Conservation (phyloP, 495 filamentous ascomycete species). For the Copromyces sp. region DNA sequence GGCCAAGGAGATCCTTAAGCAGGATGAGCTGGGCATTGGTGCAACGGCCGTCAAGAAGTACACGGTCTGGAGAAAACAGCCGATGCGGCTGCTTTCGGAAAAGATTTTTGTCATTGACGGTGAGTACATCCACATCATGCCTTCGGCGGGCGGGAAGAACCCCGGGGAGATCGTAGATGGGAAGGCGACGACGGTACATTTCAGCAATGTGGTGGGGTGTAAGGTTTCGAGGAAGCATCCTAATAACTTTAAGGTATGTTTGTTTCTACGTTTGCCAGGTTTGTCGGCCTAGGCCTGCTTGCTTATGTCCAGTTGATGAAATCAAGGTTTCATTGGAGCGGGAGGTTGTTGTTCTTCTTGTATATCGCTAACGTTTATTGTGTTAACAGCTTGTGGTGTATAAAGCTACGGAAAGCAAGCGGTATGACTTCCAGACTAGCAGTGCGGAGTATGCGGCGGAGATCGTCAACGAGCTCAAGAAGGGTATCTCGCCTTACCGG, state of each 20-base stretch:
- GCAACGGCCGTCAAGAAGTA: constrained; percentile 67
- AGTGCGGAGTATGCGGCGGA: constrained; percentile 71
- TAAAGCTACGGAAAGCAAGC: constrained; percentile 76
- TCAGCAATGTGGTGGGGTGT: constrained; percentile 84
- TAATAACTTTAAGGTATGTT: constrained; percentile 70
- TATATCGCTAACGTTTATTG: neutral
- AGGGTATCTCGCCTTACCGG: constrained; percentile 49
- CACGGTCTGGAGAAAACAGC: constrained; percentile 83
- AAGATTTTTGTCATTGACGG: constrained; percentile 83
- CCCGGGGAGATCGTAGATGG: constrained; percentile 36
- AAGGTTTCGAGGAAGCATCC: constrained; percentile 88
- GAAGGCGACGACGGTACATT: constrained; percentile 86
- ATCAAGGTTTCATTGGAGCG: neutral
- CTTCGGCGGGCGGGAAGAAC: constrained; percentile 44
- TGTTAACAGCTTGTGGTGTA: constrained; percentile 55
- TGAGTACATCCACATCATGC: constrained; percentile 93
- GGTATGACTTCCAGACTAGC: constrained; percentile 92
- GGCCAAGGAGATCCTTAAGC: constrained; percentile 54
- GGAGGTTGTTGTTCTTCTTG: neutral
- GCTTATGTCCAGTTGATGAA: neutral
- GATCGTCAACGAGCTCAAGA: constrained; percentile 82
- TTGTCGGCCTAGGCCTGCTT: too few species aligned
- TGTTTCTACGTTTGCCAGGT: neutral
- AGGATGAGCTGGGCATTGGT: constrained; percentile 55
- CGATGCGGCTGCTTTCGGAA: constrained; percentile 83